Evolutionary conservation across 2,329 filamentous ascomycete species (phyloP), one percentile per base, ranked within the genome.

Genomic region (Tolypocladium inflatum): DNA sequence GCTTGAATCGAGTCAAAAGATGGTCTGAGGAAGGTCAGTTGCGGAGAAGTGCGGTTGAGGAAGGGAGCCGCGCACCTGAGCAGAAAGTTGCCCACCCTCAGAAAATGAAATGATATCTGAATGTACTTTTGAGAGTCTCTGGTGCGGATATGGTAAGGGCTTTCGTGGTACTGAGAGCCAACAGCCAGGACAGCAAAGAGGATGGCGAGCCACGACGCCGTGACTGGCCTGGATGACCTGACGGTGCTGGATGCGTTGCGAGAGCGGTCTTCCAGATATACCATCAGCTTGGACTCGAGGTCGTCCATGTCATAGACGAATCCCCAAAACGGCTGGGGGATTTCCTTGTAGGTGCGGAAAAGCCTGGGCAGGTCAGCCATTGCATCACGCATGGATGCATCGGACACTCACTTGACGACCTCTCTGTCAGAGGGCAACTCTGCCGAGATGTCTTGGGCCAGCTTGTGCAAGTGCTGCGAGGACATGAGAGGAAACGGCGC

Each of bases 401-500:
- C 37, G 3, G 37, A 23, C n/a, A 72, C 81, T 62, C 69, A 86
- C 84, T 85, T 86, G 76, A 87, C 82, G 15, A 87, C 83, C 67
- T 87, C 84, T 41, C 84, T 73, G 63, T 87, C 84, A 0, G 84
- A 85, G 2, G 84, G 84, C 23, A 87, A 73, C 65, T 86, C 83
- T 8, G 78, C 74, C 2, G 80, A 80, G 54, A 87, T 86, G 60
- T 87, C 84, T 33, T 78, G 73, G 0, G 83, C 83, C 60, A 87
- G 71, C 56, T 75, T 77, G 62, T 86, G 81, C 43, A 87, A 77
- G 60, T 87, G 83, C 38, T 79, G 77, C 21, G 80, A 76, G 9
- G 84, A 87, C 84, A 87, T 87, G 64, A 87, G 76, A 33, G 84
- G 84, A 65, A 86, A 87, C 2, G 84, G 83, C 37, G 84, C 84